Evolutionary conservation across 305 asterid genomes (phyloP), one percentile per base, ranked within the genome.

Genomic region (Ajuga reptans): DNA sequence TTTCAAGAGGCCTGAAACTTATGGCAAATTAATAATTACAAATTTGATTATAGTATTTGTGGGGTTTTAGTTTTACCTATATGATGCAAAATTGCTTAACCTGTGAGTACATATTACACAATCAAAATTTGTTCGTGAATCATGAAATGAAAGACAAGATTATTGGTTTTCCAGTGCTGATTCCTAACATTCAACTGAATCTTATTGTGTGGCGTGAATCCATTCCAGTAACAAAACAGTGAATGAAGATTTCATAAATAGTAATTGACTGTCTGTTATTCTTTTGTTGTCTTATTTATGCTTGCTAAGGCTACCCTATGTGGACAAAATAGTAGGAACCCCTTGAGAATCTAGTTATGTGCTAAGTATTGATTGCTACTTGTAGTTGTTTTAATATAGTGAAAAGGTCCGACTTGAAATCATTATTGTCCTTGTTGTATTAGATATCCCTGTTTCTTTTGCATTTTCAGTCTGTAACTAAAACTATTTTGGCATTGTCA

Each of bases 191-290:
- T 37, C 17, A 24, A 60, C 39, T 55, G 33, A 16, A 63, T 51
- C 34, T 71, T 63, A 53, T 11, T 54, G 14, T 43, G 49, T 15
- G 49, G 16, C 15, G 62, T 55, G 53, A 54, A 47, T 72, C 56
- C 49, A 3, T 39, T 14, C 5, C 55, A 33, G 24, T 3, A 15
- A 10, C 9, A n/a, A 17, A 14, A 0, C 55, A 36, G 5, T 6
- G 42, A 6, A 8, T 6, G 9, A 46, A 31, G 51, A 52, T 6
- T 45, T 56, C 57, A 27, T 3, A 54, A 15, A 68, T 3, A 27
- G 42, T 45, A n/a, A 29, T 10, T 24, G 12, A 41, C 4, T 11
- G 33, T 11, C 16, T 9, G 71, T 34, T 50, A 53, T 17, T 12
- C 2, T 34, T 50, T 29, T 31, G 27, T 33, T 43, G 10, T 57